Evolutionary conservation across 495 filamentous ascomycete genomes (phyloP).

Genomic region (Hypoxylon fuscum): DNA sequence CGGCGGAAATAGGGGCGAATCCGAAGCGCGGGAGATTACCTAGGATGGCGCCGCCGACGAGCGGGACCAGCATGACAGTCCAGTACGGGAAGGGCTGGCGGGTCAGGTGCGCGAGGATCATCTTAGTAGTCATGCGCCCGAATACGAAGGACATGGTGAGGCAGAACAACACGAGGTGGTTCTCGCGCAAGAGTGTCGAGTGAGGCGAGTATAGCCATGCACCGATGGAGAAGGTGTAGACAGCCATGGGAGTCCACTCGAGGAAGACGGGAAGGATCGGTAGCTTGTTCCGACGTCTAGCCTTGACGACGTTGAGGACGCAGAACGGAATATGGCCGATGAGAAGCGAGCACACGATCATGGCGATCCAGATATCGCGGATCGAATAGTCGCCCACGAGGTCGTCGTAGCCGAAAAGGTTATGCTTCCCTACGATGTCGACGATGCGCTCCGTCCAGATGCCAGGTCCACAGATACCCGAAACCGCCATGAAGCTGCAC

Average conservation of each 20-base stretch:
- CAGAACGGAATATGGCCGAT: constrained; percentile 82
- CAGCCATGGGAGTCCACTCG: constrained; percentile 91
- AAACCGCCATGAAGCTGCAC: constrained; percentile 82
- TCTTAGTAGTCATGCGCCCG: constrained; percentile 99
- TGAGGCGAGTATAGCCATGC: constrained; percentile 91
- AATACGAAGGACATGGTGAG: constrained; percentile 95
- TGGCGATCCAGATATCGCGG: constrained; percentile 86
- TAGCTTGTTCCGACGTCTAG: constrained; percentile 74
- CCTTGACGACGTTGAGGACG: constrained; percentile 81
- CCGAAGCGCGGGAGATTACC: constrained; percentile 85
- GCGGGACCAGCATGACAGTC: constrained; percentile 87
- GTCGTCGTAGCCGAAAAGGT: constrained; percentile 58
- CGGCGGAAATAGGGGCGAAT: constrained; percentile 65
- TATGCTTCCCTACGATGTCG: constrained; percentile 66
- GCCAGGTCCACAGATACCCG: constrained; percentile 85
- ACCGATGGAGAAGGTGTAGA: constrained; percentile 76
- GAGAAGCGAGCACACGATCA: constrained; percentile 77
- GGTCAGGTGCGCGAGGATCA: constrained; percentile 94
- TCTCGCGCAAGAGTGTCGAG: constrained; percentile 78
- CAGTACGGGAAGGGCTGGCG: constrained; percentile 95
- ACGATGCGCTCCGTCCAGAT: constrained; percentile 84
- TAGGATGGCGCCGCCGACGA: constrained; percentile 84
- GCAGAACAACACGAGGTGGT: constrained; percentile 91
- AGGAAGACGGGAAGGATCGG: constrained; percentile 87
- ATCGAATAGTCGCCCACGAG: constrained; percentile 73